phyloP scores from a whole-genome alignment of 768 basidiomycete species.

The Pisolithus microcarpus region DNA sequence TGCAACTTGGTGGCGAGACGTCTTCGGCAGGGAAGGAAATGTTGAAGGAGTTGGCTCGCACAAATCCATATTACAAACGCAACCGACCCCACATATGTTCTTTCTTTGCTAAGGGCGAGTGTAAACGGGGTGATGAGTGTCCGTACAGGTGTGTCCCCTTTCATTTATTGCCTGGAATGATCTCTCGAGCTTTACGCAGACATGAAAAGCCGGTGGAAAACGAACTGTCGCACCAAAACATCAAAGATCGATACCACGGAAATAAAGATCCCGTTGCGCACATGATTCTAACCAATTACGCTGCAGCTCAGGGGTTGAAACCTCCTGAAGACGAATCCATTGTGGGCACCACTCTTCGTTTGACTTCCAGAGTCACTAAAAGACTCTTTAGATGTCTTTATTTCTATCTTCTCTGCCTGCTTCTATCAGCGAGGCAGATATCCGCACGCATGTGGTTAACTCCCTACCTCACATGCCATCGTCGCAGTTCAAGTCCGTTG shows the following conservation, averaged over 20 bases:
- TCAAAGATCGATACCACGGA: constrained; percentile 92
- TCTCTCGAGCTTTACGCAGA: constrained; percentile 30
- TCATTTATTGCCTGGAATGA: neutral
- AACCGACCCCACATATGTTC: constrained; percentile 92
- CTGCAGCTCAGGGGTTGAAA: constrained; percentile 73
- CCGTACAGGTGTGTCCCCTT: constrained; percentile 60
- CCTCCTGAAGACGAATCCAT: constrained; percentile 85
- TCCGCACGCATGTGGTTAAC: constrained; percentile 65
- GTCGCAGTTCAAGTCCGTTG: constrained; percentile 70
- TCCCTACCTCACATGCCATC: constrained; percentile 61
- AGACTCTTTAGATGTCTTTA: constrained; percentile 59
- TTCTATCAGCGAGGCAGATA: constrained; percentile 60
- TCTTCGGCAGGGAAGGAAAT: constrained; percentile 89
- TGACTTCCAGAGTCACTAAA: constrained; percentile 3
- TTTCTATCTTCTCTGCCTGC: constrained; percentile 74
- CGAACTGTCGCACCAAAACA: constrained; percentile 83
- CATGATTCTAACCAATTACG: constrained; percentile 78
- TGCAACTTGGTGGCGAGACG: constrained; percentile 50
- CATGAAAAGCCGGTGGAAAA: constrained; percentile 86
- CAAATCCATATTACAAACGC: constrained; percentile 96
- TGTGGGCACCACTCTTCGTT: constrained; percentile 40
- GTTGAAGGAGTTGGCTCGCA: constrained; percentile 89
- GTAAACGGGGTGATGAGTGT: constrained; percentile 85
- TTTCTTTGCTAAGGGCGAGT: constrained; percentile 94
- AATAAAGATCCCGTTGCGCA: constrained; percentile 88